Conservation (phyloP, 345 rosid genomes). For the Rhizophora apiculata region DNA sequence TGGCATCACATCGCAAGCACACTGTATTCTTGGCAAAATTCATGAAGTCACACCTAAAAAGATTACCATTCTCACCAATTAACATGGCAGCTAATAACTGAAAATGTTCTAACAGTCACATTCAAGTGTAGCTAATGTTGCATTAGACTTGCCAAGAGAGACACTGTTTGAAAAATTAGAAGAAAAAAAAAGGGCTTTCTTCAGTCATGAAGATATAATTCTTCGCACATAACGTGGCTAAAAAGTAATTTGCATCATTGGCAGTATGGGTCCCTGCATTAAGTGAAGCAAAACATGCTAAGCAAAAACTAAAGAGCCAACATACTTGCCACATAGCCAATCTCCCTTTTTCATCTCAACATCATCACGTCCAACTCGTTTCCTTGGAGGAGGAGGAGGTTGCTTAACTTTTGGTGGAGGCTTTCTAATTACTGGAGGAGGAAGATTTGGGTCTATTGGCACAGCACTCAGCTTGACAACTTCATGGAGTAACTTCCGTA, state of each 20-base stretch:
- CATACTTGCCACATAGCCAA: conserved; percentile 97
- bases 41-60: conserved; percentile 90
- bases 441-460: conserved; percentile 90
- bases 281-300: background rate
- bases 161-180: background rate
- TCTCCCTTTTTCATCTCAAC: conserved; percentile 98
- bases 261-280: background rate
- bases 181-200: no score
- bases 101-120: background rate
- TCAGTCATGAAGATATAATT: no score
- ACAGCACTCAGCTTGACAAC: conserved; percentile 83
- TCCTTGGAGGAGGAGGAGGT: conserved; percentile 88
- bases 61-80: conserved; percentile 17
- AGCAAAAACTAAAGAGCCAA: conserved; percentile 9
- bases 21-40: conserved; percentile 90
- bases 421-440: conserved; percentile 80
- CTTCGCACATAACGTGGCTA: no score
- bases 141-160: background rate
- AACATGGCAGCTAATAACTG: conserved; percentile 4
- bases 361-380: conserved; percentile 95
- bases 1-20: conserved; percentile 97
- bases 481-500: conserved; percentile 82
- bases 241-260: no score
- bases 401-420: conserved; percentile 96
- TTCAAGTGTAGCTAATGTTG: background rate